Conservation (phyloP, 2,329 filamentous ascomycete species). For the Diaporthe citrichinensis region DNA sequence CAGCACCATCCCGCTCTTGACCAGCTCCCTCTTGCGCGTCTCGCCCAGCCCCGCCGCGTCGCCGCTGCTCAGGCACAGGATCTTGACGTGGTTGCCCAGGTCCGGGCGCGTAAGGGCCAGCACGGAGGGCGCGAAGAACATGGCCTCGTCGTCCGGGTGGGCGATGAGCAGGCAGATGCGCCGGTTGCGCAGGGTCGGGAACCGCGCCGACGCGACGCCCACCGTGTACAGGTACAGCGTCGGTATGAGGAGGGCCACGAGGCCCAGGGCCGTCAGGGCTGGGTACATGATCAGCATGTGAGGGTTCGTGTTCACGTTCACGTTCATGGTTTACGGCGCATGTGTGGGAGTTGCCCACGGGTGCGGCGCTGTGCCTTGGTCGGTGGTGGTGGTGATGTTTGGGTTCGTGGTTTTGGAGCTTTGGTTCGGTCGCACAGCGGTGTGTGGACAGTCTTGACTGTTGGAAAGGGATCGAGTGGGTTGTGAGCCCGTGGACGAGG, state of each 20-base stretch:
- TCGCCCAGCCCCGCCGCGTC: conserved; percentile 90
- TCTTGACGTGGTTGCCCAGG: conserved; percentile 91
- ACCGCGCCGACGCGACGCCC: conserved; percentile 61
- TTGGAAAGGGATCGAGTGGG: background rate
- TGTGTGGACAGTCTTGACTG: background rate
- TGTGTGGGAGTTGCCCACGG: background rate
- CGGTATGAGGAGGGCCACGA: conserved; percentile 59
- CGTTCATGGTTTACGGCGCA: conserved; percentile 31
- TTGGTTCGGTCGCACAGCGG: too few relatives aligned
- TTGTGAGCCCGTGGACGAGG: background rate
- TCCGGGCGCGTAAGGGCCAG: conserved; percentile 85
- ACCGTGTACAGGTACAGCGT: conserved; percentile 68
- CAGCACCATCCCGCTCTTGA: conserved; percentile 82
- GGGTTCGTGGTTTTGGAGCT: background rate
- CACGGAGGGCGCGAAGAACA: conserved; percentile 97
- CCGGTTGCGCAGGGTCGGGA: conserved; percentile 83
- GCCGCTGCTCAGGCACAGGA: conserved; percentile 91
- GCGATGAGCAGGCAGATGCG: conserved; percentile 93
- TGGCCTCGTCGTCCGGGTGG: conserved; percentile 98
- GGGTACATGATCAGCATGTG: conserved; percentile 44
- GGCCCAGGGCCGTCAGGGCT: conserved; percentile 46
- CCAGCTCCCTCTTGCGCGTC: conserved; percentile 85
- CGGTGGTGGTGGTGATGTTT: background rate
- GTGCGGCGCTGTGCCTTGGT: too few relatives aligned
- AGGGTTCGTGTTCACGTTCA: background rate